Base-by-base conservation (phyloP, 2,329 filamentous ascomycete genomes). In the Massarina eburnea region DNA sequence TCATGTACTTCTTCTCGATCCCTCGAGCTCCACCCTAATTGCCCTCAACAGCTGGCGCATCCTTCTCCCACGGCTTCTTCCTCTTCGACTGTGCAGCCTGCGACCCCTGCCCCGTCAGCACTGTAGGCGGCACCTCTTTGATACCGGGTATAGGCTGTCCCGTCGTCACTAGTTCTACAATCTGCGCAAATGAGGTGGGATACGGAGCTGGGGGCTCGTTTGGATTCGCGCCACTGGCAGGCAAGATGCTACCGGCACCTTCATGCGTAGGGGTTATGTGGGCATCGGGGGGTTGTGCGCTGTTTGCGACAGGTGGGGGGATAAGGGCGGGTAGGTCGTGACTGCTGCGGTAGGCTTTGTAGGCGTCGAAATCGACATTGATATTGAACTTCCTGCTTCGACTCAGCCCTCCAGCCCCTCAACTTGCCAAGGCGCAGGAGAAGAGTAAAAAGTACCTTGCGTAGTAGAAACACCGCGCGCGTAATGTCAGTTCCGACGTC, bases 61-160 rank as follows among this genome's bases (percentile, higher is more conserved):
- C 76, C 58, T 77, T 88, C 73, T 96, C 91, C 91, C 91, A 96
- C 1, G 91, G 91, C 71, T 87, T 87, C 62, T 72, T 77, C 56
- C 84, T 75, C 55, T 70, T 75, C n/a, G 73, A 62, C 18, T 75
- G 76, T n/a, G 73, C 74, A 43, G 76, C 75, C 39, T 76, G 67
- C 18, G 79, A 80, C 49, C 87, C 85, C 49, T 89, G 81, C 4
- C 86, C 86, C 43, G 83, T 78, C 17, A 91, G 76, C 4, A 96
- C 76, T 0, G 86, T 94, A 55, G 89, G 82, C 4, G 91, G 90
- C 42, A 96, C 92, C 52, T 95, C 83, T 57, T 85, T 84, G 61
- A 96, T 95, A 1, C 91, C 91, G 1, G 91, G 90, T 34, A 96
- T 86, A 0, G 88, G 85, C 58, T 89, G 84, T 42, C 90, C 90